These are phyloP conservation scores for Powellomyces hirtus DNA, from an alignment of 192 early-diverging fungal species.

Conservation along the genomic window DNA sequence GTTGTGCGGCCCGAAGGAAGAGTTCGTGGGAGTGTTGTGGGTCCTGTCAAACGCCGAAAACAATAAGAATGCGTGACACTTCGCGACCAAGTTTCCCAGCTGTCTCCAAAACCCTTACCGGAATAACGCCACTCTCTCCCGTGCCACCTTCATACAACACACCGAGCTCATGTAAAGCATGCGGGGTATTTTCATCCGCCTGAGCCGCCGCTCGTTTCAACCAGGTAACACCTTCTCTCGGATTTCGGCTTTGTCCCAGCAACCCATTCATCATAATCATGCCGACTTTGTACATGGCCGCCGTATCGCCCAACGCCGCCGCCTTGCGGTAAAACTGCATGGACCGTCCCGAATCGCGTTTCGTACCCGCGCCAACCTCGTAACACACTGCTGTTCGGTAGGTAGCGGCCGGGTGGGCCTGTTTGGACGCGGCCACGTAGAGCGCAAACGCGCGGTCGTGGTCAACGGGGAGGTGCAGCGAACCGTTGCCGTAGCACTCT, in stretches of 20 bases:
- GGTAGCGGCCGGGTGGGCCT: conserved; percentile 85
- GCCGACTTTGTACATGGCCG: conserved; percentile 97
- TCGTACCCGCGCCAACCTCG: conserved; percentile 92
- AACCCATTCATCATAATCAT: conserved; percentile 86
- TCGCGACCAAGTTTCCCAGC: not conserved
- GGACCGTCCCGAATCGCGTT: conserved; percentile 73
- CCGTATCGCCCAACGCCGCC: conserved; percentile 82
- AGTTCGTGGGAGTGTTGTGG: conserved; percentile 86
- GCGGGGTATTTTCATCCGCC: conserved; percentile 88
- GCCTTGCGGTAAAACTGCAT: conserved; percentile 93
- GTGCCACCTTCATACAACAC: conserved; percentile 74
- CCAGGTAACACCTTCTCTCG: conserved; percentile 92
- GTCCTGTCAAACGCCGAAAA: conserved; percentile 61
- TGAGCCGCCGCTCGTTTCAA: conserved; percentile 87
- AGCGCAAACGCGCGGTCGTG: conserved; percentile 86
- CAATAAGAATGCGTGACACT: not conserved
- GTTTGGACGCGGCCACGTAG: conserved; percentile 91
- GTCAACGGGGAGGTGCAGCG: conserved; percentile 73
- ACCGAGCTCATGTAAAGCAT: conserved; percentile 91
- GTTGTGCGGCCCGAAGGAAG: conserved; percentile 87
- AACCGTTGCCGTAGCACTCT: conserved; percentile 83
- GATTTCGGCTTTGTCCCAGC: conserved; percentile 71
- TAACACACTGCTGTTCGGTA: conserved; percentile 96
- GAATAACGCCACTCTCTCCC: conserved; percentile 40
- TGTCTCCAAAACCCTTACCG: conserved; percentile 32